These are phyloP conservation scores for Acer campestre DNA, from an alignment of 345 rosid genomes.

Conservation along the genomic window DNA sequence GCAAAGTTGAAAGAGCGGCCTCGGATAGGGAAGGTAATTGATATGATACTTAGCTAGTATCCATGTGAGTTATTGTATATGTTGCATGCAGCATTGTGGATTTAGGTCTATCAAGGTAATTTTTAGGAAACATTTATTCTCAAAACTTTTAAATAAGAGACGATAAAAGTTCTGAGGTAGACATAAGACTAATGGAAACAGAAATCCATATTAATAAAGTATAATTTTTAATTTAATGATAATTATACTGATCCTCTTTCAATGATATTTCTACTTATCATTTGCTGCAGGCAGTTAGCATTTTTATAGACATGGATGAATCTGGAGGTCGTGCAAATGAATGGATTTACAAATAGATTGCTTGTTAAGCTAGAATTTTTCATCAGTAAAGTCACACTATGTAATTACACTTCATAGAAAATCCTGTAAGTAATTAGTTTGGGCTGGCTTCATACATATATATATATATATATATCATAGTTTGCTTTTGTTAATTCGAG, in stretches of 20 bases:
- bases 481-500: neutral
- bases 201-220: too few relatives aligned
- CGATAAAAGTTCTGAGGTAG: neutral
- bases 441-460: neutral
- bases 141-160: neutral
- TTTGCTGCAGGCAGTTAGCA: constrained; percentile 90
- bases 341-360: constrained; percentile 87
- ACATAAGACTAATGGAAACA: neutral
- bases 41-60: neutral
- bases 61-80: neutral
- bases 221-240: neutral
- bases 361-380: neutral
- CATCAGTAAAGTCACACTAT: neutral
- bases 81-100: neutral
- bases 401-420: neutral
- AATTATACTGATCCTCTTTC: neutral
- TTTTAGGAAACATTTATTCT: neutral
- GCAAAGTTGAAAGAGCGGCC: constrained; percentile 88
- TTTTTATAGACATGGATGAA: constrained; percentile 93
- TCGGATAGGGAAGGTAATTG: constrained; percentile 80
- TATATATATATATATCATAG: too few relatives aligned
- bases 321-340: constrained; percentile 92
- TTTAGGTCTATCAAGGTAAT: neutral
- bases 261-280: neutral
- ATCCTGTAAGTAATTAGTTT: neutral